These are phyloP conservation scores for Coix lacrymajobi DNA, from an alignment of 176 grass and related monocot species.

Conservation along the genomic window DNA sequence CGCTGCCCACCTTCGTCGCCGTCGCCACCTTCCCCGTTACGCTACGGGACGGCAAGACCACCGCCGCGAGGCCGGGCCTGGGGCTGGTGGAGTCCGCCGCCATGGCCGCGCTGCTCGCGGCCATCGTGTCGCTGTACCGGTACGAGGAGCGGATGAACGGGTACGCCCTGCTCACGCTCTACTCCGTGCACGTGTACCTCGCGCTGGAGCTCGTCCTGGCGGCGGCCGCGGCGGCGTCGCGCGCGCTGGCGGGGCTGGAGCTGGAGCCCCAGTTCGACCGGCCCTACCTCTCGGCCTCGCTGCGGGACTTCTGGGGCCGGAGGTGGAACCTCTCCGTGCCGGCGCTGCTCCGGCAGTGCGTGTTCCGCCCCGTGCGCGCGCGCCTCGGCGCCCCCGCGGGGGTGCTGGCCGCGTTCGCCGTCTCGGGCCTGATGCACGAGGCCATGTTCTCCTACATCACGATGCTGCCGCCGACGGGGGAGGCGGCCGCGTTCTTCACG, in stretches of 20 bases:
- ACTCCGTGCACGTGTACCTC: conserved; percentile 57
- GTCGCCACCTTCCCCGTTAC: conserved; percentile 43
- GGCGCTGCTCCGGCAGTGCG: conserved; percentile 49
- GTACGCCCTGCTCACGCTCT: conserved; percentile 33
- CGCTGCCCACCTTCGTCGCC: conserved; percentile 34
- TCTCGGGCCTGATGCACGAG: conserved; percentile 72
- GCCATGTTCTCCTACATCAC: conserved; percentile 66
- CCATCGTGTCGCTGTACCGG: conserved; percentile 40
- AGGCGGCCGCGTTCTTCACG: conserved; percentile 52
- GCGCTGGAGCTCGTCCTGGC: conserved; percentile 51
- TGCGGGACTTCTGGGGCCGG: conserved; percentile 66
- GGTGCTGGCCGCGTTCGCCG: conserved; percentile 46
- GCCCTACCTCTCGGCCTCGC: conserved; percentile 43
- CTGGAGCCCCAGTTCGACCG: conserved; percentile 72
- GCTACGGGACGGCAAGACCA: neutral
- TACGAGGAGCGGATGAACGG: conserved; percentile 17
- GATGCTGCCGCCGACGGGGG: conserved; percentile 42
- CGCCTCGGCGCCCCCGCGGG: conserved; percentile 23
- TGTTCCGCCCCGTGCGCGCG: conserved; percentile 51
- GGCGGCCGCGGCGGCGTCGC: conserved; percentile 3
- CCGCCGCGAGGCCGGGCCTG: neutral
- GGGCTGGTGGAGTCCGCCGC: conserved; percentile 6
- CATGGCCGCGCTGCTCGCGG: conserved; percentile 42
- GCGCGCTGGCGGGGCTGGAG: conserved; percentile 30
- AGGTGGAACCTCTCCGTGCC: conserved; percentile 70